Conservation (phyloP, 176 grass and related monocot species). For the Stipa capillata region DNA sequence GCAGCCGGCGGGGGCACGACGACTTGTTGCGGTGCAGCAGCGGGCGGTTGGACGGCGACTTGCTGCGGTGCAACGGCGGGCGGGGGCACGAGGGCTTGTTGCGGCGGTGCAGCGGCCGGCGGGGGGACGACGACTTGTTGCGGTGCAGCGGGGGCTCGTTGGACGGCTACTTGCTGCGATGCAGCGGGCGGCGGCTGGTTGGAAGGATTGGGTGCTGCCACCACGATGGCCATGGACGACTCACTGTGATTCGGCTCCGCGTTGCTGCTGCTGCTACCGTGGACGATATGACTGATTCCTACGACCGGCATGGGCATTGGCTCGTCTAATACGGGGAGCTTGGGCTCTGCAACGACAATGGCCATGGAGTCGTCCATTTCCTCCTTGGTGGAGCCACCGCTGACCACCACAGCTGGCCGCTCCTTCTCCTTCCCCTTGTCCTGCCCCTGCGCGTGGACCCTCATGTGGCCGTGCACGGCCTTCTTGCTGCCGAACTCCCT, state of each 20-base stretch:
- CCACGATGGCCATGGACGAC: not conserved
- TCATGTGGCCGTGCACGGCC: conserved; percentile 23
- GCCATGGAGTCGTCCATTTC: not conserved
- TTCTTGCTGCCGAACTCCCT: conserved; percentile 3
- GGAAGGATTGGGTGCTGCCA: not conserved
- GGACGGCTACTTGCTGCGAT: not conserved
- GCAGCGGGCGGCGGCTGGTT: not conserved
- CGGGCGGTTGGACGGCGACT: not conserved
- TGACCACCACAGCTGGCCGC: not conserved
- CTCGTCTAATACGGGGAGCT: not conserved
- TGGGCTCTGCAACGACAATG: not conserved
- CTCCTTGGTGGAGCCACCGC: not conserved
- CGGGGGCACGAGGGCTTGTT: not conserved
- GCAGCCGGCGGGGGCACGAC: fast-evolving
- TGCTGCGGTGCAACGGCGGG: not conserved
- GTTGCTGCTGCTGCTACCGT: not conserved
- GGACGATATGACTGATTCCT: not conserved
- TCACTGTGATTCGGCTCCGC: not conserved
- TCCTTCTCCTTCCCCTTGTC: not conserved
- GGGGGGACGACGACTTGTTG: not conserved
- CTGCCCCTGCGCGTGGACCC: conserved; percentile 2
- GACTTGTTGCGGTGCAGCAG: not conserved
- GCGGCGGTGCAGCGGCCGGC: too few species aligned
- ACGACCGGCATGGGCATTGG: too few species aligned
- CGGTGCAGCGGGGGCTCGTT: too few species aligned